Base-by-base conservation (phyloP, 108 stramenopile genomes). In the Cyclostephanos invisitatus region DNA sequence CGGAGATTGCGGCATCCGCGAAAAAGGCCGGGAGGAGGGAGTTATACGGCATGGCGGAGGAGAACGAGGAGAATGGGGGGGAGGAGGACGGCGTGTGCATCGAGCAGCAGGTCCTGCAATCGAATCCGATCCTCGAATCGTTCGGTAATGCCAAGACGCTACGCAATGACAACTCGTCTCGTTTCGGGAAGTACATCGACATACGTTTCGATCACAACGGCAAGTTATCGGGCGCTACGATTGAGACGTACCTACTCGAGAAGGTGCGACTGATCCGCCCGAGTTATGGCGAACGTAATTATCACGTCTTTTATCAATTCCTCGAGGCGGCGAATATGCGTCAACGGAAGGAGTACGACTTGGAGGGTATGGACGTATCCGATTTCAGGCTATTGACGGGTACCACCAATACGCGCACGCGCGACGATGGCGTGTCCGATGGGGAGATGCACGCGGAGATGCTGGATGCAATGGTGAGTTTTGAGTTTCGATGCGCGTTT, bases 81-180 rank as follows among this genome's bases (percentile, higher is more conserved):
- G 32, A 32, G 32, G 66, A 57, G 2, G 70, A 81, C 3, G 80
- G 78, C 49, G 81, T 88, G 20, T 88, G 82, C 66, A 93, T 91
- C 49, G 96, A 94, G 71, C 89, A 91, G 55, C 91, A 93, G 64
- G 96, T 96, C n/a, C 71, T 98, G 51, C 89, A 94, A 70, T 87
- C 85, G 40, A 98, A 98, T 72, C 97, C 98, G 7, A 98, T 98
- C 59, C 79, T 98, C 20, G 98, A 98, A 73, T 90, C 96, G 10
- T 98, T 98, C 80, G 98, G 98, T 22, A 98, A 98, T 75, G 98
- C 98, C 15, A 72, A 93, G 14, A 98, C 98, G 24, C 84, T 95
- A 51, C 91, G 98, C 12, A 98, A 98, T 73, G 97, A 97, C 83
- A 98, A 98, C 77, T 95, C 93, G 12, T 83, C 86, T 29, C 83